A percentile compares a stretch with the other conserved stretches of the same genome.
These are phyloP conservation scores for Hansfordia pulvinata DNA, from an alignment of 2,329 filamentous ascomycete genomes.

Conservation along the genomic window DNA sequence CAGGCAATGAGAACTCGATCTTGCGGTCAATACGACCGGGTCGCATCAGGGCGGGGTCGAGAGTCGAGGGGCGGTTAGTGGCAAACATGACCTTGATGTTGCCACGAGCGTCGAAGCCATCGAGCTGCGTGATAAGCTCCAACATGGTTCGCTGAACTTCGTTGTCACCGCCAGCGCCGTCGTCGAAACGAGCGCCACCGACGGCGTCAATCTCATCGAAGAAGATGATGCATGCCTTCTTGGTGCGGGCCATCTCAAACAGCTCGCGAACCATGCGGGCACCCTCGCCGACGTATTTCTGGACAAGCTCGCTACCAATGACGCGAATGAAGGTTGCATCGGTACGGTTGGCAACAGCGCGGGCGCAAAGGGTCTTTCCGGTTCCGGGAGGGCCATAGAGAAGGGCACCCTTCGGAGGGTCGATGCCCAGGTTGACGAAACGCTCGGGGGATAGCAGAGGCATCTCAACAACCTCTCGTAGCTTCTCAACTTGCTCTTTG, in stretches of 20 bases:
- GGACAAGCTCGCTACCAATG: constrained; percentile 92
- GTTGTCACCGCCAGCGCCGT: constrained; percentile 92
- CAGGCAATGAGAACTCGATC: constrained; percentile 95
- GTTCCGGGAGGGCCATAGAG: constrained; percentile 95
- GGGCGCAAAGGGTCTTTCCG: constrained; percentile 96
- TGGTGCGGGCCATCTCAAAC: constrained; percentile 98
- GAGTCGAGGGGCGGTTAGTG: constrained; percentile 87
- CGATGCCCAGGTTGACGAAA: constrained; percentile 97
- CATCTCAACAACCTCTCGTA: constrained; percentile 98
- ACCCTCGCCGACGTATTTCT: constrained; percentile 98
- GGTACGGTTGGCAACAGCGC: constrained; percentile 94
- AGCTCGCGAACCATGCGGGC: constrained; percentile 97
- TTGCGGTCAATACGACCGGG: constrained; percentile 96
- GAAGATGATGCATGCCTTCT: constrained; percentile 99
- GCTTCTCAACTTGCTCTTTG: constrained; percentile 99
- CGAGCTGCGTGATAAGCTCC: constrained; percentile 91
- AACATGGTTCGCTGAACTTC: constrained; percentile 97
- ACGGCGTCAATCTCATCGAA: constrained; percentile 97
- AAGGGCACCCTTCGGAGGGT: constrained; percentile 92
- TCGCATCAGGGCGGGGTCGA: constrained; percentile 94
- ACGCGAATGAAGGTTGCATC: constrained; percentile 98
- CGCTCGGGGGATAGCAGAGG: constrained; percentile 89
- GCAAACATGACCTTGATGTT: constrained; percentile 99
- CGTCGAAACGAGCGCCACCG: constrained; percentile 89
- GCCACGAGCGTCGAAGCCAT: constrained; percentile 89